Percentiles rank a stretch among this genome's conserved stretches.
Conservation (phyloP, 768 basidiomycete species). For the Trametes maxima region DNA sequence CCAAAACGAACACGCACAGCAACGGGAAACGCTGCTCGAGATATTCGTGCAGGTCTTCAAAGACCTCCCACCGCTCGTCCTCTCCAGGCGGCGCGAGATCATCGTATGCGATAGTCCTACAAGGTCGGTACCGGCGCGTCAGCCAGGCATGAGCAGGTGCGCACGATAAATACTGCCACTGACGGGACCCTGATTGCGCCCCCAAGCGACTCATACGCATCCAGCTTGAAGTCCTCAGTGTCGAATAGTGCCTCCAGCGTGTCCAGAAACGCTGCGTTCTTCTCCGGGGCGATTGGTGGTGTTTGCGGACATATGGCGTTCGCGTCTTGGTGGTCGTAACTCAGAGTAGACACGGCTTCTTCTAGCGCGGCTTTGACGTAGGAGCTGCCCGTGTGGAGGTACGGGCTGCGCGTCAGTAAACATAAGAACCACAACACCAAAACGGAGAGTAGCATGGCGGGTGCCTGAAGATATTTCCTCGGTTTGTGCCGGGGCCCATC, state of each 20-base stretch:
- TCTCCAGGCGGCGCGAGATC: conserved; percentile 31
- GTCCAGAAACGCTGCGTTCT: conserved; percentile 11
- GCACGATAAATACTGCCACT: background rate
- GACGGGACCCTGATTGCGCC: conserved; percentile 24
- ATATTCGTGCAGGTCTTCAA: conserved; percentile 37
- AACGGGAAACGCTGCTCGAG: conserved; percentile 42
- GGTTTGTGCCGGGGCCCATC: background rate
- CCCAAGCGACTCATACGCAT: conserved; percentile 21
- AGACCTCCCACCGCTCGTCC: conserved; percentile 40
- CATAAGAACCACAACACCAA: conserved; percentile 8
- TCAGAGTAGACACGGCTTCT: background rate
- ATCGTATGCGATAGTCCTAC: conserved; percentile 34
- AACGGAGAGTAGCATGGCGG: background rate
- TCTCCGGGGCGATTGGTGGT: conserved; percentile 4
- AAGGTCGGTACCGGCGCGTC: background rate
- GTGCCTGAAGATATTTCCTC: background rate
- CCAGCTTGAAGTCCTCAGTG: conserved; percentile 13
- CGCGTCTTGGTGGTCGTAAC: background rate
- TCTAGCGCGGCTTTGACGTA: background rate
- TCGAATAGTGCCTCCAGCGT: conserved; percentile 12
- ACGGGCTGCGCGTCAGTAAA: background rate
- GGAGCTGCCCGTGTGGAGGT: background rate
- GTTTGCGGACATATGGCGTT: conserved; percentile 12
- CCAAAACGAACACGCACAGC: conserved; percentile 32
- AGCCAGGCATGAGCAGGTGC: background rate